Evolutionary conservation across 345 rosid species (phyloP).

Genomic region (Brassica carinata): DNA sequence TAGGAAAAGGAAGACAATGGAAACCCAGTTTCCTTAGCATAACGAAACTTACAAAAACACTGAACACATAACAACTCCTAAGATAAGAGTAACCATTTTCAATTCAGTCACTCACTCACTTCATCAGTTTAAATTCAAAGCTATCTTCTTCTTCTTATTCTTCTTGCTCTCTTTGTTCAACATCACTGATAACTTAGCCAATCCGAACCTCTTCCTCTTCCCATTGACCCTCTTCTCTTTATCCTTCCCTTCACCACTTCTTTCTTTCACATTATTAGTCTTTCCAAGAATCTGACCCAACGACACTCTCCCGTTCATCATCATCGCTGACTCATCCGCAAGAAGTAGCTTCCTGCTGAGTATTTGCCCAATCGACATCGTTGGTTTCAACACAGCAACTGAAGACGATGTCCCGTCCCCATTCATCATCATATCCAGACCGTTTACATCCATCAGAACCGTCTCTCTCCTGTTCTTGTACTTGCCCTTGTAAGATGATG

Average conservation of each 20-base stretch:
- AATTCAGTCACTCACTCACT: neutral
- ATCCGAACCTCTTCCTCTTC: constrained; percentile 84
- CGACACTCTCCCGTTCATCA: constrained; percentile 59
- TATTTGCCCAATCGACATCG: constrained; percentile 86
- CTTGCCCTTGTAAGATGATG: too few species aligned
- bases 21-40: neutral
- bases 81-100: neutral
- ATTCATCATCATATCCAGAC: constrained; percentile 31
- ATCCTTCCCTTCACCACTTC: constrained; percentile 10
- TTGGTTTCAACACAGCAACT: constrained; percentile 59
- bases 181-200: constrained; percentile 64
- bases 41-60: neutral
- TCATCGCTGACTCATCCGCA: constrained; percentile 59
- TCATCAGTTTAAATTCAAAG: constrained; percentile 43
- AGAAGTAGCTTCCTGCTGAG: constrained; percentile 80
- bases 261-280: constrained; percentile 42
- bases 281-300: constrained; percentile 82
- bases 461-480: constrained; percentile 37
- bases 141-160: constrained; percentile 65
- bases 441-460: constrained; percentile 33
- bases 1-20: too few species aligned
- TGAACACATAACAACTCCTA: neutral
- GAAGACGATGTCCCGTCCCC: constrained; percentile 33
- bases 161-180: constrained; percentile 62
- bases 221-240: constrained; percentile 36